Conservation (phyloP, 2,329 filamentous ascomycete species). For the Aspergillus thermomutatus region DNA sequence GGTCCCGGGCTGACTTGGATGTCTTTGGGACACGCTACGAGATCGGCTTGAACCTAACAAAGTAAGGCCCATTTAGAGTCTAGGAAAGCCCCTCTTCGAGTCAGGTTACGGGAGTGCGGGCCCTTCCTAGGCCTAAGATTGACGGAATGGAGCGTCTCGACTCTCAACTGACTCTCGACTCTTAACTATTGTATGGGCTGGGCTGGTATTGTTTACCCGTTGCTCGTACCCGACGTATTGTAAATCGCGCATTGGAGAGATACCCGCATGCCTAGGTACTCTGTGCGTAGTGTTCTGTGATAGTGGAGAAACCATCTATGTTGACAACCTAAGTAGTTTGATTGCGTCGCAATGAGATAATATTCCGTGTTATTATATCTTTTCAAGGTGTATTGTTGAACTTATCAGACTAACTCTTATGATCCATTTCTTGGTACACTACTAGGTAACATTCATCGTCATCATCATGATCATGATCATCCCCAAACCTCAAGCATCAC, state of each 20-base stretch:
- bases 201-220: background rate
- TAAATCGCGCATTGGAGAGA: background rate
- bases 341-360: background rate
- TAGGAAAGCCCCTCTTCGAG: background rate
- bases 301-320: background rate
- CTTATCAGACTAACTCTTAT: too few species aligned
- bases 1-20: background rate
- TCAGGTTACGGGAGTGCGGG: background rate
- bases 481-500: background rate
- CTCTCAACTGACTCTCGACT: background rate
- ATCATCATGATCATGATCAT: background rate
- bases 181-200: background rate
- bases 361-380: background rate
- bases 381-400: too few species aligned
- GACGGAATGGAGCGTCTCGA: background rate
- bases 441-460: background rate
- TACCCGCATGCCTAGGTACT: too few species aligned
- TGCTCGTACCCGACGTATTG: background rate
- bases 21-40: background rate
- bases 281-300: too few species aligned
- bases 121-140: background rate
- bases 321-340: too few species aligned
- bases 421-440: background rate
- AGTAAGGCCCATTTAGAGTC: background rate
- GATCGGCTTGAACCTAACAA: background rate